Evolutionary conservation across 2,329 filamentous ascomycete species (phyloP), one percentile per base, ranked within the genome.

Genomic region (Ophiostoma quercus): DNA sequence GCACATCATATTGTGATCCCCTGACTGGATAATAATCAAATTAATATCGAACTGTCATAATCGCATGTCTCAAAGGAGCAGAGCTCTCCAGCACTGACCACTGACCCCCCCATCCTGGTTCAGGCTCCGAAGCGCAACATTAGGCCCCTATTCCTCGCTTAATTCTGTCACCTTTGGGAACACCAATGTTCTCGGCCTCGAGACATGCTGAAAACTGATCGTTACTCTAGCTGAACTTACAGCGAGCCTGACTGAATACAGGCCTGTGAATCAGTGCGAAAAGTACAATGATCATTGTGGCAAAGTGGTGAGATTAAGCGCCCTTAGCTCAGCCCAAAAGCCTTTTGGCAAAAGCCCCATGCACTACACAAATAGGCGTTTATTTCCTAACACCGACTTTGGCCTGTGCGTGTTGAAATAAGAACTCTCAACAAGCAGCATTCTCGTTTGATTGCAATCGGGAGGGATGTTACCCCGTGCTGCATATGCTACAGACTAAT

Each of bases 71-170:
- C n/a, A 57, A 57, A 54, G 22, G 19, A 54, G 19, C 16, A 54
- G 19, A 54, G 19, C 11, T 54, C n/a, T 7, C 22, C 51, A 25
- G 51, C 51, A 57, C 51, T 57, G 22, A 25, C 51, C 25, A 29
- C 25, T 29, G 25, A 2, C 51, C 51, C 51, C 16, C 9, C 12
- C n/a, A 57, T 47, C 43, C 6, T 47, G 41, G n/a, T 54, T 54
- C 47, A 25, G 51, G 22, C 51, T 12, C n/a, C 8, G 51, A 57
- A 57, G 51, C 51, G 22, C 51, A 57, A n/a, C 51, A 25, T 57
- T 57, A 25, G n/a, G 51, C 51, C 51, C 51, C 51, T 57, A 57
- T 57, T 57, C 51, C 22, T 57, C 51, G 51, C 51, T 57, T 57
- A 29, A 57, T 29, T 25, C 7, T 57, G 25, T 11, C 11, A 12